Conservation (phyloP, 139 green algal species). For the Chlorella sp. region DNA sequence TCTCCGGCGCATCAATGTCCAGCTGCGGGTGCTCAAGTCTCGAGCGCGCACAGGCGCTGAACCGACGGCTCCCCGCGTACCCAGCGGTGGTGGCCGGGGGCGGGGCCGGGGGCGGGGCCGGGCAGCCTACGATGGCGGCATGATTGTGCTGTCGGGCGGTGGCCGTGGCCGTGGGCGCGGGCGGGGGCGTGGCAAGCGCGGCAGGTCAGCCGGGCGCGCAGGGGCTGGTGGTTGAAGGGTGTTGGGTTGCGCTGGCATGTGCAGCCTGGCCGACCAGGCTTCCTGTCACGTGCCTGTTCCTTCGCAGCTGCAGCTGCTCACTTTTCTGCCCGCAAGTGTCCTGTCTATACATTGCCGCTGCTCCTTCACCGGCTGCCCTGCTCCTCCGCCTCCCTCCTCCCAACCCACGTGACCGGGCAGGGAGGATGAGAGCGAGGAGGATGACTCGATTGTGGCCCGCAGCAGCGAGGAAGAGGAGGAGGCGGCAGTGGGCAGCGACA, state of each 20-base stretch:
- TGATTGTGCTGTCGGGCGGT: background rate
- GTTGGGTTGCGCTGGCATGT: no score
- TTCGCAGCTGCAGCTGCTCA: no score
- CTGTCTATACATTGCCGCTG: background rate
- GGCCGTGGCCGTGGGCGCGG: background rate
- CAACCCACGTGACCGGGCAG: background rate
- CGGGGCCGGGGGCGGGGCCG: background rate
- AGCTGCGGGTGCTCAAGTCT: conserved; percentile 31
- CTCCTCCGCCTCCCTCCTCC: background rate
- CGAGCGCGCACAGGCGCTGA: background rate
- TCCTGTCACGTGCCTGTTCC: no score
- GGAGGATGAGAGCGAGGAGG: conserved; percentile 23
- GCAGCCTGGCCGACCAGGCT: no score
- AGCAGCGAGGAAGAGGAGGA: conserved; percentile 36
- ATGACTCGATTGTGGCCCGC: conserved; percentile 25
- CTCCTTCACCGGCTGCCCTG: no score
- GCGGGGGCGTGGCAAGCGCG: background rate
- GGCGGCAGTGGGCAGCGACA: background rate
- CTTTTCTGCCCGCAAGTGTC: background rate
- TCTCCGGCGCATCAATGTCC: conserved; percentile 31
- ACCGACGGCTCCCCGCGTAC: background rate
- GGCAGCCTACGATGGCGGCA: background rate
- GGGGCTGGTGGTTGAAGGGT: background rate
- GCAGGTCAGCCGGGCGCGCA: background rate
- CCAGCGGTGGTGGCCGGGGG: background rate